Evolutionary conservation across 495 filamentous ascomycete genomes (phyloP).

Genomic region (Neurospora sp.): DNA sequence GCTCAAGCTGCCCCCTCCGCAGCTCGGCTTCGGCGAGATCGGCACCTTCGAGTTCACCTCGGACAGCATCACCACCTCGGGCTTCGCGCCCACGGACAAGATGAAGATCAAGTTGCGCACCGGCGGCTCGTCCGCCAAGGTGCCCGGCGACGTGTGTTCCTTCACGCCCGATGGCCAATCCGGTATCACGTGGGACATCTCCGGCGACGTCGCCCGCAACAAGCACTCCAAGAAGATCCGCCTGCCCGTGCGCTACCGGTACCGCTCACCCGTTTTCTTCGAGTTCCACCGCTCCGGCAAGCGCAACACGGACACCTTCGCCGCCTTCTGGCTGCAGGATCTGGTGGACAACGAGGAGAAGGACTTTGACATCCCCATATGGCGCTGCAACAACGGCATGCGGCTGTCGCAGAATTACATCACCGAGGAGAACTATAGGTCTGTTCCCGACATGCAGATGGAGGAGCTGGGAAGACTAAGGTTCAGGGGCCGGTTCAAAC

Average conservation of each 20-base stretch:
- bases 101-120: conserved; percentile 76
- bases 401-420: conserved; percentile 87
- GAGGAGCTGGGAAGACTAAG: conserved; percentile 69
- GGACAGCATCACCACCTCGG: conserved; percentile 48
- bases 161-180: conserved; percentile 44
- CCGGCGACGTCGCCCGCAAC: conserved; percentile 34
- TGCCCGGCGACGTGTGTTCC: conserved; percentile 48
- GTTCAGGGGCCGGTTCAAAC: conserved; percentile 73
- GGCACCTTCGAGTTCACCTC: conserved; percentile 82
- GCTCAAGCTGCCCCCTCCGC: conserved; percentile 64
- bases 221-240: conserved; percentile 43
- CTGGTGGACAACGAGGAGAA: conserved; percentile 67
- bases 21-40: conserved; percentile 80
- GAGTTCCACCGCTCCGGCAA: conserved; percentile 66
- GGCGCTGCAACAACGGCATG: conserved; percentile 60
- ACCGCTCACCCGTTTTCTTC: conserved; percentile 79
- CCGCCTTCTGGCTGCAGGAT: conserved; percentile 77
- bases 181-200: conserved; percentile 59
- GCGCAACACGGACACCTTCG: conserved; percentile 60
- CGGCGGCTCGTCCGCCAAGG: conserved; percentile 68
- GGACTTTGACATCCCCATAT: conserved; percentile 76
- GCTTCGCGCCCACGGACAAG: conserved; percentile 51
- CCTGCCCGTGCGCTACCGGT: conserved; percentile 80
- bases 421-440: conserved; percentile 56
- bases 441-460: conserved; percentile 56